These are phyloP conservation scores for Chenopodium suecicum DNA, from an alignment of 148 eudicot genomes.

Conservation along the genomic window DNA sequence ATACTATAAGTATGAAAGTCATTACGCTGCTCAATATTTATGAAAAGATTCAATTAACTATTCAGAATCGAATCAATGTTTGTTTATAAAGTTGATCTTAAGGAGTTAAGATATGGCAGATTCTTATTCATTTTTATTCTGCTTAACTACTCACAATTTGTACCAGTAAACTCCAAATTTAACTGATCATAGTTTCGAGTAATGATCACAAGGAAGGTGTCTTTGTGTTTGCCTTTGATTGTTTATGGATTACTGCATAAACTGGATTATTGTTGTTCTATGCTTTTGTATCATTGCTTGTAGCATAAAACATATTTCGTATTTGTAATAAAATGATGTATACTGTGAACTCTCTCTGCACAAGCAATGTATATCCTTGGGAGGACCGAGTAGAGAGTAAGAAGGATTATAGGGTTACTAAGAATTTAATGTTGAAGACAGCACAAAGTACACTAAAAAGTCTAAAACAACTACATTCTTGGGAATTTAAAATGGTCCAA, in stretches of 20 bases:
- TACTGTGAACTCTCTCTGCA: neutral
- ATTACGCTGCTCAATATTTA: too few species aligned
- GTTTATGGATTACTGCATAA: neutral
- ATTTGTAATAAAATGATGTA: neutral
- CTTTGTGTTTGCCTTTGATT: neutral
- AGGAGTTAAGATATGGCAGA: neutral
- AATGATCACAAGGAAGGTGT: too few species aligned
- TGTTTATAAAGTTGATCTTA: neutral
- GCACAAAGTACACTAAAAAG: slow-evolving; percentile 29
- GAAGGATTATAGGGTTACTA: neutral
- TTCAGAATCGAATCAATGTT: neutral
- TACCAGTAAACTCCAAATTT: neutral
- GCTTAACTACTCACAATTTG: neutral
- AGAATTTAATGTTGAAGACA: slow-evolving; percentile 31
- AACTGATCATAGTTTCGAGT: neutral
- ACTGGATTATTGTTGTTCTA: neutral
- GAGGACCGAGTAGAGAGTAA: neutral
- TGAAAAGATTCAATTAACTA: neutral
- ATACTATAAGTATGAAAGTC: too few species aligned
- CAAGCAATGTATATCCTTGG: neutral
- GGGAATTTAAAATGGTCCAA: slow-evolving; percentile 22
- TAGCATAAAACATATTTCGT: neutral
- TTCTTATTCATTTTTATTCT: neutral
- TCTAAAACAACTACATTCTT: slow-evolving; percentile 16
- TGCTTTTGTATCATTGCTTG: neutral